A percentile compares a stretch with the other conserved stretches of the same genome.
These are phyloP conservation scores for Verticillium dahliae DNA, from an alignment of 2,329 filamentous ascomycete species.

Conservation along the genomic window DNA sequence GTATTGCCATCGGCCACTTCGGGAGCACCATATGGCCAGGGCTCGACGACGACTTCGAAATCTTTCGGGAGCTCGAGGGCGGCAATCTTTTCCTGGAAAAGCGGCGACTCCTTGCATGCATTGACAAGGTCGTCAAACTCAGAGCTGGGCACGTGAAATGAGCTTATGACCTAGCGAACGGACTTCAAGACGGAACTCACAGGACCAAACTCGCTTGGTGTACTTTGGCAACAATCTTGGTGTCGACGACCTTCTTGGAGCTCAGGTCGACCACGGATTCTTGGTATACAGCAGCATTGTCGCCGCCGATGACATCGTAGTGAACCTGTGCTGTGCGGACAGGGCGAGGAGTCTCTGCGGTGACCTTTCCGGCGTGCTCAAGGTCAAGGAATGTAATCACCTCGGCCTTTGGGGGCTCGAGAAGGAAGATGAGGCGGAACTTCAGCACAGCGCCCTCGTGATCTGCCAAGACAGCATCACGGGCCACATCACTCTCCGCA, in stretches of 20 bases:
- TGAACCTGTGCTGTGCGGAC: slow-evolving; percentile 28
- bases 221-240: slow-evolving; percentile 19
- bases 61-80: slow-evolving; percentile 16
- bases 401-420: slow-evolving; percentile 35
- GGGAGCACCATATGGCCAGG: slow-evolving; percentile 28
- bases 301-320: slow-evolving; percentile 24
- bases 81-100: slow-evolving; percentile 23
- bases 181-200: slow-evolving; percentile 13
- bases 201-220: slow-evolving; percentile 21
- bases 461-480: slow-evolving; percentile 21
- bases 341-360: slow-evolving; percentile 17
- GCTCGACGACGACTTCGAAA: slow-evolving; percentile 35
- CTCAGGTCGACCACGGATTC: slow-evolving; percentile 28
- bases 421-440: slow-evolving; percentile 39
- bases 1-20: slow-evolving; percentile 20
- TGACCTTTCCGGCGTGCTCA: slow-evolving; percentile 27
- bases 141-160: not conserved
- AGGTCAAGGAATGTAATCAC: slow-evolving; percentile 32
- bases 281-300: slow-evolving; percentile 18
- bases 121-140: slow-evolving; percentile 28
- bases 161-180: not conserved
- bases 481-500: slow-evolving; percentile 25
- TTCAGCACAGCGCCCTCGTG: slow-evolving; percentile 21
- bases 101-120: slow-evolving; percentile 17
- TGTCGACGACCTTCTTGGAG: slow-evolving; percentile 13